Conservation (phyloP, 371 early-diverging fungal species). For the Mortierella sp. region DNA sequence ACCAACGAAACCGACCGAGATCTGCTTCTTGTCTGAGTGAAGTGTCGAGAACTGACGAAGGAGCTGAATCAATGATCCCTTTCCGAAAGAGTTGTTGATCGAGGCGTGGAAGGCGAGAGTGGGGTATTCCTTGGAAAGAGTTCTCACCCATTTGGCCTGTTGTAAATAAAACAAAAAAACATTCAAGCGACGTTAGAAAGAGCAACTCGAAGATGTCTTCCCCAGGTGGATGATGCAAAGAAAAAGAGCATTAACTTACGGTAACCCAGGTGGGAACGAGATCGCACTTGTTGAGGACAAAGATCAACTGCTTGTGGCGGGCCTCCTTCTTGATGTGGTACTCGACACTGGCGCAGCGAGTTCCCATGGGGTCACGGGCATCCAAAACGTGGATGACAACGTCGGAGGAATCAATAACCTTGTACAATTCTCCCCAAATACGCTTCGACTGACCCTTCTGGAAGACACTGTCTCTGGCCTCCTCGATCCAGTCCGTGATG, state of each 20-base stretch:
- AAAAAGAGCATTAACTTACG: conserved; percentile 62
- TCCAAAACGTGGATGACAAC: conserved; percentile 99
- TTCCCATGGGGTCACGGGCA: conserved; percentile 99
- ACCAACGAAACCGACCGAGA: conserved; percentile 98
- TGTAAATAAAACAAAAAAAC: neutral
- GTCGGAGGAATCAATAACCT: conserved; percentile 99
- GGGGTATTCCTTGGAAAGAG: conserved; percentile 93
- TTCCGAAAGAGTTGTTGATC: conserved; percentile 98
- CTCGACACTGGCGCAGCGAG: conserved; percentile 95
- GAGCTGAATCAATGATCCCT: conserved; percentile 97
- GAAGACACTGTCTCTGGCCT: conserved; percentile 89
- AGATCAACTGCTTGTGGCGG: conserved; percentile 98
- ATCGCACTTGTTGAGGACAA: conserved; percentile 99
- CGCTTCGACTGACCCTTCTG: conserved; percentile 97
- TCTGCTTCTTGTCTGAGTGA: conserved; percentile 98
- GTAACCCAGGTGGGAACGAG: conserved; percentile 99
- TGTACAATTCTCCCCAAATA: conserved; percentile 99
- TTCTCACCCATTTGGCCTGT: conserved; percentile 92
- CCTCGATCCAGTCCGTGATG: conserved; percentile 78
- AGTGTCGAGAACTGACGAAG: conserved; percentile 97
- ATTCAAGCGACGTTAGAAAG: neutral
- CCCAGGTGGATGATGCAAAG: neutral
- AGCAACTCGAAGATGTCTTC: too few relatives aligned
- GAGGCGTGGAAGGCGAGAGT: conserved; percentile 99
- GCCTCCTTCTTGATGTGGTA: conserved; percentile 95